These are phyloP conservation scores for Diaporthe helianthi DNA, from an alignment of 2,329 filamentous ascomycete genomes.

Conservation along the genomic window DNA sequence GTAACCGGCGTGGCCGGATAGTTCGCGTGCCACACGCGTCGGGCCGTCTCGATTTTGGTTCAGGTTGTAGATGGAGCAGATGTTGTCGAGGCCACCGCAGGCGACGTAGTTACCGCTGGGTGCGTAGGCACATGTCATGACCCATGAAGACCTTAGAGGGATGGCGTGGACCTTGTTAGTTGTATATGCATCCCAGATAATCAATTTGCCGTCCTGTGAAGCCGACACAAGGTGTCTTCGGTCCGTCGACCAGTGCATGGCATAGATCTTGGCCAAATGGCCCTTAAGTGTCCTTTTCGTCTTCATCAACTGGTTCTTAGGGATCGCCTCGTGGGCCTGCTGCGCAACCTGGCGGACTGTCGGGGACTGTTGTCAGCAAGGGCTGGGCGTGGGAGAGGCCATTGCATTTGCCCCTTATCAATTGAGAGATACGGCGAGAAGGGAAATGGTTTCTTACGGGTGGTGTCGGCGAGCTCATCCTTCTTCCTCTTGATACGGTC, in stretches of 20 bases:
- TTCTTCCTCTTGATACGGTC: conserved; percentile 99
- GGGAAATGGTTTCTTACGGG: conserved; percentile 76
- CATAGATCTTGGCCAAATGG: conserved; percentile 98
- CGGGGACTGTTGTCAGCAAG: conserved; percentile 37
- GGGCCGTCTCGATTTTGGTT: conserved; percentile 95
- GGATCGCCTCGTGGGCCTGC: conserved; percentile 89
- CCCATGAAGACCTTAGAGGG: conserved; percentile 95
- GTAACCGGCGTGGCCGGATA: conserved; percentile 96
- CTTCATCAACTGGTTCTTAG: conserved; percentile 93
- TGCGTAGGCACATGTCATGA: conserved; percentile 99
- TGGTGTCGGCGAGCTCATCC: conserved; percentile 98
- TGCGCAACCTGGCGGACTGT: conserved; percentile 91
- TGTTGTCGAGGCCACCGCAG: conserved; percentile 98
- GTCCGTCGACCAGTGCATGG: conserved; percentile 99
- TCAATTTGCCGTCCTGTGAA: conserved; percentile 98
- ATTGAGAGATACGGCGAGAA: conserved; percentile 12
- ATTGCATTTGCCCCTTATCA: conserved; percentile 21
- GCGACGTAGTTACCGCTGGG: conserved; percentile 98
- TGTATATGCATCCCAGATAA: conserved; percentile 99
- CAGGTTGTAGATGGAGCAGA: conserved; percentile 99
- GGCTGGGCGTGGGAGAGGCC: neutral
- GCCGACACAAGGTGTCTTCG: conserved; percentile 95
- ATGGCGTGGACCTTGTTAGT: conserved; percentile 99
- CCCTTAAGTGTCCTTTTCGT: conserved; percentile 96
- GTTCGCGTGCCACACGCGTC: conserved; percentile 91